Evolutionary conservation across 352 stramenopile genomes (phyloP).

Genomic region (Phytophthora ramorum): DNA sequence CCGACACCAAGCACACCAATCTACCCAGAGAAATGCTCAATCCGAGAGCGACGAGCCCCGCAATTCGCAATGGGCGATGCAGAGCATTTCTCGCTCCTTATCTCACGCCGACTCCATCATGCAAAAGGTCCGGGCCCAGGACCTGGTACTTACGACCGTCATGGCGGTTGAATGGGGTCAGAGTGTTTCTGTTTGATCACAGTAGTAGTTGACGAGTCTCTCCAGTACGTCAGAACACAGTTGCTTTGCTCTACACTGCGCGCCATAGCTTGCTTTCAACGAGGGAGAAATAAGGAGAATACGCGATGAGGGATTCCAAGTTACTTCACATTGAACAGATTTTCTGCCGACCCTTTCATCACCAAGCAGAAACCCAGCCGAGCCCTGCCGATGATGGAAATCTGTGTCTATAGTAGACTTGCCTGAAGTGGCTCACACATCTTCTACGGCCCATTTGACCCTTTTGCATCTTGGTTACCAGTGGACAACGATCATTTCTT

Average conservation of each 20-base stretch:
- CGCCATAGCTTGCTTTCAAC: too few relatives aligned
- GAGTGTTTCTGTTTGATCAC: neutral
- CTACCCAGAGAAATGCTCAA: slow-evolving; percentile 33
- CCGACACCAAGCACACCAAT: slow-evolving; percentile 10
- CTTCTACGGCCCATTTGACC: neutral
- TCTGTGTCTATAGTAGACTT: neutral
- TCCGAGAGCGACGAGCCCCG: slow-evolving; percentile 29
- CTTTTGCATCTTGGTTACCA: neutral
- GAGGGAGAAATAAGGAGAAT: too few relatives aligned
- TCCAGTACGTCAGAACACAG: too few relatives aligned
- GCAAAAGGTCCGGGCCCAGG: slow-evolving; percentile 35
- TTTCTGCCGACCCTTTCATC: too few relatives aligned
- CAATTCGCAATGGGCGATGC: slow-evolving; percentile 33
- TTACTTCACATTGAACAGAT: too few relatives aligned
- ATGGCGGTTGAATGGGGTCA: slow-evolving; percentile 26
- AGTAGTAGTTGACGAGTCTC: too few relatives aligned
- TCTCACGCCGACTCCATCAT: slow-evolving; percentile 34
- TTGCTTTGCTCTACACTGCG: too few relatives aligned
- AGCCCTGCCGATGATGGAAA: neutral
- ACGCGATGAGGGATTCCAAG: too few relatives aligned
- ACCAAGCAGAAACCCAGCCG: too few relatives aligned
- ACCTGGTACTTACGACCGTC: slow-evolving; percentile 48
- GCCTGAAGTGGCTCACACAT: neutral
- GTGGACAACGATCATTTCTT: slow-evolving; percentile 41
- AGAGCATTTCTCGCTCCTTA: slow-evolving; percentile 49